These are phyloP conservation scores for Pseudonitzschia multiseries DNA, from an alignment of 108 stramenopile genomes.

Conservation along the genomic window DNA sequence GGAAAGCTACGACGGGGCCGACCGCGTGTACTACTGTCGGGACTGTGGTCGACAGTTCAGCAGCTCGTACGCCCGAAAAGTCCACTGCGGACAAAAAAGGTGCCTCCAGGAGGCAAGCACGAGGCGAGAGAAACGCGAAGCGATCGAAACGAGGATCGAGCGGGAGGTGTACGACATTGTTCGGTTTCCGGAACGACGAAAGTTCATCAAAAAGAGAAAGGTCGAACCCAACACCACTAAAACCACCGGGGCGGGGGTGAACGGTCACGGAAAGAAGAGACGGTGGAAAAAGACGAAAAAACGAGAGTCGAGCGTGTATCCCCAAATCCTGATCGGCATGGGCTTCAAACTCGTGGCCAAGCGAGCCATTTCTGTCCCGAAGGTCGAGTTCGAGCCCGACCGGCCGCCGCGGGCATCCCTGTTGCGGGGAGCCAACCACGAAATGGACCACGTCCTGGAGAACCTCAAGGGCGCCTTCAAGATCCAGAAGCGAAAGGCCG, in stretches of 20 bases:
- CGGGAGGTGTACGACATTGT: not conserved
- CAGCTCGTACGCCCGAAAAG: slow-evolving; percentile 19
- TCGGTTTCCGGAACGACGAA: not conserved
- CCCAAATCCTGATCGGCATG: slow-evolving; percentile 38
- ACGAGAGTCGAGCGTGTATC: slow-evolving; percentile 25
- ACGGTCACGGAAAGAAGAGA: not conserved
- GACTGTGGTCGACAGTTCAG: slow-evolving; percentile 51
- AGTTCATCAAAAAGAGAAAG: slow-evolving; percentile 3
- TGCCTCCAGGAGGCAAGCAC: not conserved
- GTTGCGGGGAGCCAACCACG: not conserved
- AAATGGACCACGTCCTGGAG: slow-evolving; percentile 23
- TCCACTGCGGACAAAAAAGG: slow-evolving; percentile 33
- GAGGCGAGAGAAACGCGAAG: slow-evolving; percentile 18
- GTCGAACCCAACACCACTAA: not conserved
- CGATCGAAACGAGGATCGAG: slow-evolving; percentile 11
- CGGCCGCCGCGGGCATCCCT: not conserved
- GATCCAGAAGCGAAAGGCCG: slow-evolving; percentile 8
- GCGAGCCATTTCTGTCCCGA: not conserved
- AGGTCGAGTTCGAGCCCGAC: not conserved
- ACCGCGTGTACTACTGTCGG: slow-evolving; percentile 33
- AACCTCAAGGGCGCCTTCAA: slow-evolving; percentile 23
- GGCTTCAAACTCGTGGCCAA: slow-evolving; percentile 35
- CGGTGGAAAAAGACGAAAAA: slow-evolving; percentile 20
- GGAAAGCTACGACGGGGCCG: slow-evolving; percentile 34
- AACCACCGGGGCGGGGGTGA: no score